Evolutionary conservation across 2,329 filamentous ascomycete genomes (phyloP).

Genomic region (Fusarium beomiforme): DNA sequence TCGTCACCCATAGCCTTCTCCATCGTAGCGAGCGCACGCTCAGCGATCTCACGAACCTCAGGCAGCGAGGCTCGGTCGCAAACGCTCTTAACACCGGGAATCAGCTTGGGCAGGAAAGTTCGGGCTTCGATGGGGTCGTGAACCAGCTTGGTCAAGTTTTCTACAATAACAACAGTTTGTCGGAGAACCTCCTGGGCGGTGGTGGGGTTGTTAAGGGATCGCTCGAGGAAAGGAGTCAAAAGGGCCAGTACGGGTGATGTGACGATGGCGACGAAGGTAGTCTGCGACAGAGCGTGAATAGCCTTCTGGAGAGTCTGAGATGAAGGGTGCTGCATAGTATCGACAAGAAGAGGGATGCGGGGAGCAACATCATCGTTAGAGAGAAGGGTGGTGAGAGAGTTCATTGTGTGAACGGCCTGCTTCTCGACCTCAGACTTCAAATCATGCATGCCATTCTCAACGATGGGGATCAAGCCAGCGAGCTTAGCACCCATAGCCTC

Average conservation of each 20-base stretch:
- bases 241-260: constrained; percentile 95
- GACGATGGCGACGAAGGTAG: constrained; percentile 97
- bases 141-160: constrained; percentile 98
- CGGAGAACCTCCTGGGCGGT: constrained; percentile 94
- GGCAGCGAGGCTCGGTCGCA: constrained; percentile 89
- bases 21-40: constrained; percentile 85
- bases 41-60: constrained; percentile 91
- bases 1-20: constrained; percentile 89
- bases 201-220: constrained; percentile 88
- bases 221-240: constrained; percentile 92
- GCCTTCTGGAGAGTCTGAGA: constrained; percentile 90
- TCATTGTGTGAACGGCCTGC: constrained; percentile 93
- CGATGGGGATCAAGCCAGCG: constrained; percentile 87
- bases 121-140: constrained; percentile 94
- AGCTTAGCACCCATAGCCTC: constrained; percentile 91
- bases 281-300: constrained; percentile 95
- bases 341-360: constrained; percentile 89
- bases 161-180: constrained; percentile 94
- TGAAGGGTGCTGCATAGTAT: constrained; percentile 95
- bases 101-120: constrained; percentile 93
- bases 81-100: constrained; percentile 91
- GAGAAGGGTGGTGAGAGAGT: constrained; percentile 84
- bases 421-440: constrained; percentile 90
- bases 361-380: constrained; percentile 97
- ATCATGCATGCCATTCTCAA: constrained; percentile 95